Conservation (phyloP, 106 monocot species). For the Dioscorea dumetorum region DNA sequence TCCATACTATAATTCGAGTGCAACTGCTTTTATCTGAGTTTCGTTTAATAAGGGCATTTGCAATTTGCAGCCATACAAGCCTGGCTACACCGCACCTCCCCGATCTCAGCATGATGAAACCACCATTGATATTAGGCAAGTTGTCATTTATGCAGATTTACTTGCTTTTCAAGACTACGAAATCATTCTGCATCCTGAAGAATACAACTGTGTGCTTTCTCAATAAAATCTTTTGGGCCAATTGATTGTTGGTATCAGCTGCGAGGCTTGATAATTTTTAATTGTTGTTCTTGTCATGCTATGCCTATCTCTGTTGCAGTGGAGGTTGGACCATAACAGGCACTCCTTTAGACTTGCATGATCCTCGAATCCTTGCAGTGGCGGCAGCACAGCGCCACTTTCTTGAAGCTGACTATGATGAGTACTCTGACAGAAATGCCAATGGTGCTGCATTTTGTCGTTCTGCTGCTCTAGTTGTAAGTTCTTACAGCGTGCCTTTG, state of each 20-base stretch:
- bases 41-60: neutral
- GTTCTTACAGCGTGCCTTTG: neutral
- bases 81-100: slow-evolving; percentile 69
- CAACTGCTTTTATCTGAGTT: neutral
- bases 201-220: no score
- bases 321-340: slow-evolving; percentile 60
- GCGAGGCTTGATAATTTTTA: neutral
- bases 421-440: slow-evolving; percentile 53
- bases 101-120: slow-evolving; percentile 48
- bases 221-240: neutral
- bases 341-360: slow-evolving; percentile 41
- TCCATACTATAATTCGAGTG: neutral
- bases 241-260: neutral
- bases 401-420: slow-evolving; percentile 78
- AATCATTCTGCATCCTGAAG: neutral
- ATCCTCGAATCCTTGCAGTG: slow-evolving; percentile 53
- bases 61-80: slow-evolving; percentile 41
- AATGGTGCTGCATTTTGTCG: slow-evolving; percentile 63
- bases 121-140: slow-evolving; percentile 57
- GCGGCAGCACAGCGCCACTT: slow-evolving; percentile 55
- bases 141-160: neutral
- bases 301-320: slow-evolving; percentile 28
- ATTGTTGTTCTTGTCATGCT: neutral
- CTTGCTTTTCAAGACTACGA: neutral
- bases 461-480: slow-evolving; percentile 73